phyloP scores from a whole-genome alignment of 2,329 filamentous ascomycete species.

The Stachybotrys echinatus region DNA sequence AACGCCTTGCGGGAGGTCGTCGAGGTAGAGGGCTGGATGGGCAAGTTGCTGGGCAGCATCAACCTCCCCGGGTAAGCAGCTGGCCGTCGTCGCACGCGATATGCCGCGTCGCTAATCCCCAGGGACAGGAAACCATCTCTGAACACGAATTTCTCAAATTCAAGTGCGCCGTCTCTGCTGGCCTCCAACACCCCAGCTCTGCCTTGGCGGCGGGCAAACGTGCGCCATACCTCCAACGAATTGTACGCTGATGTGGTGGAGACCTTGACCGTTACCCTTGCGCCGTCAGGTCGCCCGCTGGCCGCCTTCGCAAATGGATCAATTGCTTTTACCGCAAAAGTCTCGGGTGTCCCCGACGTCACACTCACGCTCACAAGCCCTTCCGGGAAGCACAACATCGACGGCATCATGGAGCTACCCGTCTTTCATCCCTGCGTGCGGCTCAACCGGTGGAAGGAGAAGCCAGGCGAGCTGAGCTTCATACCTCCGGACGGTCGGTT shows the following conservation, averaged over 20 bases:
- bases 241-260: slow-evolving; percentile 95
- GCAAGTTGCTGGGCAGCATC: slow-evolving; percentile 82
- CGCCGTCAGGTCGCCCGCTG: slow-evolving; percentile 82
- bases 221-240: slow-evolving; percentile 94
- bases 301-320: slow-evolving; percentile 86
- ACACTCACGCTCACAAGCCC: slow-evolving; percentile 73
- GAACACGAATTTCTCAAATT: slow-evolving; percentile 29
- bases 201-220: slow-evolving; percentile 87
- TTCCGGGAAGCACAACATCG: slow-evolving; percentile 72
- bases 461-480: slow-evolving; percentile 89
- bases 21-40: slow-evolving; percentile 85
- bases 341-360: slow-evolving; percentile 92
- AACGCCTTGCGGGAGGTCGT: slow-evolving; percentile 90
- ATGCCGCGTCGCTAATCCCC: not conserved
- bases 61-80: slow-evolving; percentile 65
- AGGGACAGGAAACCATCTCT: slow-evolving; percentile 33
- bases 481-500: slow-evolving; percentile 93
- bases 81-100: not conserved
- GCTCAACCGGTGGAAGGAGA: slow-evolving; percentile 82
- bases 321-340: slow-evolving; percentile 90
- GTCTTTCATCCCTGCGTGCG: slow-evolving; percentile 96
- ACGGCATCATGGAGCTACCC: slow-evolving; percentile 73
- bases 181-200: slow-evolving; percentile 50
- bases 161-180: slow-evolving; percentile 33
- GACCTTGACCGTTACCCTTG: slow-evolving; percentile 78